A percentile compares a stretch with the other conserved stretches of the same genome.
These are phyloP conservation scores for Cucurbitaria berberidis DNA, from an alignment of 2,329 filamentous ascomycete genomes.

Conservation along the genomic window DNA sequence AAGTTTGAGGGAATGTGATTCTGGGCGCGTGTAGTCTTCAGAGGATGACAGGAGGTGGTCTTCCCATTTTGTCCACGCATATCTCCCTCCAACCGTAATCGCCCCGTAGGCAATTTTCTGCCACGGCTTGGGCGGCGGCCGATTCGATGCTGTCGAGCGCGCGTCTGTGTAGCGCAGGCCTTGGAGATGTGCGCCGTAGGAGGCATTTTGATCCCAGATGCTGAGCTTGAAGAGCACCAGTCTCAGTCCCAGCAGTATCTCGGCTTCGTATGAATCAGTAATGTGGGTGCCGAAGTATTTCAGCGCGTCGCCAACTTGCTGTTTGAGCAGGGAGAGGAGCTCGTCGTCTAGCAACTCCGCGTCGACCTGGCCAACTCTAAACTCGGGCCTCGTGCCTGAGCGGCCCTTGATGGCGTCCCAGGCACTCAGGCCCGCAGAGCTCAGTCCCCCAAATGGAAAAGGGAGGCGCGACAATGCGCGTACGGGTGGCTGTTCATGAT, in stretches of 20 bases:
- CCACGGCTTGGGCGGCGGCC: conserved; percentile 74
- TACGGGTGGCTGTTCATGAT: conserved; percentile 56
- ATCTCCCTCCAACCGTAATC: conserved; percentile 84
- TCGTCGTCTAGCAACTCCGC: conserved; percentile 95
- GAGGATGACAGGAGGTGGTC: conserved; percentile 79
- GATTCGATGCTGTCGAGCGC: conserved; percentile 59
- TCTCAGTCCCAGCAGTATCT: conserved; percentile 79
- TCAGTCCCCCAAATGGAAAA: conserved; percentile 66
- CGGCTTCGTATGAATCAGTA: conserved; percentile 84
- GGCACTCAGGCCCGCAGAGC: conserved; percentile 55
- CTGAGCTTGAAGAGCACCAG: conserved; percentile 90
- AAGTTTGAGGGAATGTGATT: conserved; percentile 57
- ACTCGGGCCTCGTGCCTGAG: conserved; percentile 81
- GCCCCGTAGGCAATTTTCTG: conserved; percentile 87
- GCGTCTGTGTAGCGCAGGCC: conserved; percentile 91
- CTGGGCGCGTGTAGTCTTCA: conserved; percentile 69
- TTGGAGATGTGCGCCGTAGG: conserved; percentile 91
- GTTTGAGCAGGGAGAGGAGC: conserved; percentile 81
- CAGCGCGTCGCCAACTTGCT: conserved; percentile 84
- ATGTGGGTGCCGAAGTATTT: conserved; percentile 82
- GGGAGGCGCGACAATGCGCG: conserved; percentile 53
- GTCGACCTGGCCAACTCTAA: conserved; percentile 94
- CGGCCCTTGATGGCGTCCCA: conserved; percentile 77
- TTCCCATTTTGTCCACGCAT: conserved; percentile 92
- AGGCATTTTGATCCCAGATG: conserved; percentile 95